These are phyloP conservation scores for Nicotiana knightiana DNA, from an alignment of 257 asterid species.

Conservation along the genomic window DNA sequence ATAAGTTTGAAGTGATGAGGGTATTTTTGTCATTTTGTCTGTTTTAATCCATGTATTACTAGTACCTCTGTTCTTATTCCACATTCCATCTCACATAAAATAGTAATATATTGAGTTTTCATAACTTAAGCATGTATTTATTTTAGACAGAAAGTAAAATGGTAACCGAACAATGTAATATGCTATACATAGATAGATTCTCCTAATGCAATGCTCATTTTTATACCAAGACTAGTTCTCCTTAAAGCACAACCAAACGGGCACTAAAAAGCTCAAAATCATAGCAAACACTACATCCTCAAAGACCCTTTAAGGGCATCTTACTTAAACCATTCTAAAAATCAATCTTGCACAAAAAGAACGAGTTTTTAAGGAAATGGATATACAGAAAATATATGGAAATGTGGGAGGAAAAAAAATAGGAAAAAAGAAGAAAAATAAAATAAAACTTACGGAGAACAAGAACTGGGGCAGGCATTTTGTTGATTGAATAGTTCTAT, in stretches of 20 bases:
- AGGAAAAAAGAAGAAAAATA: not conserved
- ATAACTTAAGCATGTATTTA: no score
- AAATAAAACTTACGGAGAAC: slow-evolving; percentile 53
- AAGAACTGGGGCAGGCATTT: slow-evolving; percentile 69
- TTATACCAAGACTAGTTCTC: not conserved
- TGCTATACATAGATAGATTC: no score
- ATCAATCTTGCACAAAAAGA: not conserved
- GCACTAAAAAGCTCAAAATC: not conserved
- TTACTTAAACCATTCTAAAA: not conserved
- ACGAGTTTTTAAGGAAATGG: not conserved
- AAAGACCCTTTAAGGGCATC: not conserved
- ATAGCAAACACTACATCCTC: not conserved
- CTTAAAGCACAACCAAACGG: not conserved
- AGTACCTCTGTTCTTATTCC: no score
- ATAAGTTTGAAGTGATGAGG: no score
- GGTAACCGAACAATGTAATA: no score
- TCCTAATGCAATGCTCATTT: not conserved
- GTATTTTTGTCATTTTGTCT: no score
- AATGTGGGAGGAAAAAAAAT: not conserved
- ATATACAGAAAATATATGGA: not conserved
- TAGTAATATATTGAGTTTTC: no score
- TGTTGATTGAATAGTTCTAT: slow-evolving; percentile 10
- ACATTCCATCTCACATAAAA: no score
- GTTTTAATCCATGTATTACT: no score
- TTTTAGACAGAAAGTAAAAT: no score